Evolutionary conservation across 164 flowering plant species (phyloP).

Genomic region (Kalanchoe fedtschenkoi): DNA sequence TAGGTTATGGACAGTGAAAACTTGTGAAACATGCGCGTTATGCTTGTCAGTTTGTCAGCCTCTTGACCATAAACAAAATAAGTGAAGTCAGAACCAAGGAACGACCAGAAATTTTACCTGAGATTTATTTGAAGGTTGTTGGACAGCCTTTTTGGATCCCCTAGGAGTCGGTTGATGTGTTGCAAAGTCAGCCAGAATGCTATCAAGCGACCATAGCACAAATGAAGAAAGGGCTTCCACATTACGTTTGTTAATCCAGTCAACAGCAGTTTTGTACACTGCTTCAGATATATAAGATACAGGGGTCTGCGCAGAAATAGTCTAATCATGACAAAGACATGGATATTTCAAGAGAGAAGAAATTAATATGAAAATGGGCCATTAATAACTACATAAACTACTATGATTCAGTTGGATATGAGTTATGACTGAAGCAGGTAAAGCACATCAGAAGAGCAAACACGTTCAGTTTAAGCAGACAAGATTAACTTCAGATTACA

Average conservation of each 20-base stretch:
- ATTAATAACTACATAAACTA: not conserved
- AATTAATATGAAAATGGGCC: not conserved
- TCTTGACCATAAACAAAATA: not conserved
- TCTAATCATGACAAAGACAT: not conserved
- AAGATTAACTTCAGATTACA: too few relatives aligned
- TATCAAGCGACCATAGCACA: slow-evolving; percentile 56
- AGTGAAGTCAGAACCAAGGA: not conserved
- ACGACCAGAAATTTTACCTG: slow-evolving; percentile 36
- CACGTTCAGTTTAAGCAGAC: too few relatives aligned
- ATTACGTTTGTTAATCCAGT: slow-evolving; percentile 65
- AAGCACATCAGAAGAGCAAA: too few relatives aligned
- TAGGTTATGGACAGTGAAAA: too few relatives aligned
- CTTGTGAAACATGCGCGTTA: not conserved
- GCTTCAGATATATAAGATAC: slow-evolving; percentile 53
- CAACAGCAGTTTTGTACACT: slow-evolving; percentile 75
- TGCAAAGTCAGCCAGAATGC: slow-evolving; percentile 60
- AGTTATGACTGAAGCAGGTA: too few relatives aligned
- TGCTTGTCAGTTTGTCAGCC: not conserved
- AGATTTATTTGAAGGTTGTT: slow-evolving; percentile 59
- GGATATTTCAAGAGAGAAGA: not conserved
- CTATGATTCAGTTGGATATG: too few relatives aligned
- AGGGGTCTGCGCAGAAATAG: slow-evolving; percentile 46
- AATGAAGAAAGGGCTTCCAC: slow-evolving; percentile 56
- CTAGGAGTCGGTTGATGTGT: slow-evolving; percentile 43
- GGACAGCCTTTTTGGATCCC: slow-evolving; percentile 58